Evolutionary conservation across 75 land plant genomes (phyloP), one percentile per base, ranked within the genome.

Genomic region (Picea sitchensis): DNA sequence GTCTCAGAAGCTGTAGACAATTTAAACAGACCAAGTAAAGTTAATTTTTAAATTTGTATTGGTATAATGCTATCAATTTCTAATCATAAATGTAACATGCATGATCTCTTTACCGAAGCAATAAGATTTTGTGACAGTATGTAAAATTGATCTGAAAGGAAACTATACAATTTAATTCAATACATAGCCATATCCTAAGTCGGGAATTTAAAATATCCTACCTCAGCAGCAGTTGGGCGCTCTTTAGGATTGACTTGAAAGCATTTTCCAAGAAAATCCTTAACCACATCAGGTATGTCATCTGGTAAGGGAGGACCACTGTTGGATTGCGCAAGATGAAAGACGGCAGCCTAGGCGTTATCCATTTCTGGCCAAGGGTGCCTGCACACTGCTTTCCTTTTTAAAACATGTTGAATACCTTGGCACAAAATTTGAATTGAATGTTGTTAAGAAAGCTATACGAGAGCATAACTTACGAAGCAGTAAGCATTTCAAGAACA

Each of bases 291-390:
- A 21, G 85, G 81, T 36, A 73, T 47, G 20, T 26, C 58, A 15
- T 80, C 79, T 58, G 85, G 85, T 47, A 83, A 74, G 14, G 85
- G 85, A n/a, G 85, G 85, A 14, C 85, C 85, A 57, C 83, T 83
- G 65, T 72, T 83, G 36, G 85, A 83, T 59, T 83, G 75, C 11
- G 83, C 85, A 80, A 83, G 81, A 77, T 83, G 85, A 65, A 83
- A 80, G 3, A 83, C 80, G 17, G 85, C 83, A 17, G 83, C 76
- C 83, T 77, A 83, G 14, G 85, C 65, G 61, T 83, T 83, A 61
- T 83, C 85, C 73, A 83, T 83, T 67, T 83, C 83, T 61, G 85
- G 85, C 85, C 85, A 83, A 51, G 85, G 85, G 41, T 83, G 85
- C 63, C 83, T 83, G 83, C 23, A 62, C 31, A 18, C 57, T 65